A percentile compares a stretch with the other conserved stretches of the same genome.
Evolutionary conservation across 2,329 filamentous ascomycete genomes (phyloP).

Genomic region (Beauveria caledonica): DNA sequence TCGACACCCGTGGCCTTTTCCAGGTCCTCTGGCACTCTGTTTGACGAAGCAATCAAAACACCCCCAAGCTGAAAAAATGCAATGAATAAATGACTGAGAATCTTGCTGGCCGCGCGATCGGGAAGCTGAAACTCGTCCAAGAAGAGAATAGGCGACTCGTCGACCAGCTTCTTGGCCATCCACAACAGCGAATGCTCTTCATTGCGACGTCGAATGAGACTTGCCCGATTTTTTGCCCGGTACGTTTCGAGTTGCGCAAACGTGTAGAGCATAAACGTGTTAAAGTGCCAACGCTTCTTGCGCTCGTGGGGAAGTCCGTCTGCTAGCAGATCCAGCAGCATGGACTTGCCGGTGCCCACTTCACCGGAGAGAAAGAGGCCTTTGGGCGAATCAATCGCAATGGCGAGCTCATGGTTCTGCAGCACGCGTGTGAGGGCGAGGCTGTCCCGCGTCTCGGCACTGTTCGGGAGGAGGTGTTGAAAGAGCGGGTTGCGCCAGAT

Average conservation of each 20-base stretch:
- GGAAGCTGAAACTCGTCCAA: conserved; percentile 79
- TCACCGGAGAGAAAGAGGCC: conserved; percentile 73
- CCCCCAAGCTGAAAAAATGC: conserved; percentile 76
- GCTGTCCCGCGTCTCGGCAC: conserved; percentile 45
- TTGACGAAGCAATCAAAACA: conserved; percentile 71
- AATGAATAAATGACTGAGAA: conserved; percentile 70
- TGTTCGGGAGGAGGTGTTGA: conserved; percentile 47
- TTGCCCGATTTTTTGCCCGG: conserved; percentile 31
- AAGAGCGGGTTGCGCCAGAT: conserved; percentile 53
- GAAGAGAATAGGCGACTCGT: conserved; percentile 68
- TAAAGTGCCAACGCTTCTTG: conserved; percentile 75
- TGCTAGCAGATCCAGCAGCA: conserved; percentile 77
- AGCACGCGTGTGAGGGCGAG: conserved; percentile 61
- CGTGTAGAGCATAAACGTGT: conserved; percentile 76
- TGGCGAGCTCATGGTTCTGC: conserved; percentile 61
- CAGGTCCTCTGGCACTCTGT: conserved; percentile 75
- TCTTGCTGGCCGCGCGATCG: conserved; percentile 68
- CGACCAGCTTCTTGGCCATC: conserved; percentile 67
- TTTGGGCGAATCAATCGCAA: conserved; percentile 62
- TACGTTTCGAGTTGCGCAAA: conserved; percentile 64
- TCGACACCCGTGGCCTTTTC: conserved; percentile 66
- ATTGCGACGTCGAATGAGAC: conserved; percentile 13
- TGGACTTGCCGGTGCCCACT: conserved; percentile 75
- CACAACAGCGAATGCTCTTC: conserved; percentile 60
- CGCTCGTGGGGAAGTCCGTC: conserved; percentile 65